Conservation (phyloP, 2,329 filamentous ascomycete species). For the Diaporthe vaccinii region DNA sequence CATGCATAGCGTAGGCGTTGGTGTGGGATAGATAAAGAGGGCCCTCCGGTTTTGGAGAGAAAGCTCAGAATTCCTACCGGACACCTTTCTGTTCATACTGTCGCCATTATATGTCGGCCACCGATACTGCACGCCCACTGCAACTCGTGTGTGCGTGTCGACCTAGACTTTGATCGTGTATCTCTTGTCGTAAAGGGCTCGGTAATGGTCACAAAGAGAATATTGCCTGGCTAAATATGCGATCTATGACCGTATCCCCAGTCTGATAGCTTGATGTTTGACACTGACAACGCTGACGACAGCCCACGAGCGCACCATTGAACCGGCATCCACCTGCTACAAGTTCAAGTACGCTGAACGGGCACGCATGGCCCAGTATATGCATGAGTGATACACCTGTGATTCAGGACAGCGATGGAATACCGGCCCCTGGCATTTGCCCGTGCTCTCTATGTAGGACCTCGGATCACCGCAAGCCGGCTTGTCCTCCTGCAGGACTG, state of each 20-base stretch:
- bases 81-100: not conserved
- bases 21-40: not conserved
- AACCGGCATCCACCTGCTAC: not conserved
- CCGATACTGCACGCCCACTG: no score
- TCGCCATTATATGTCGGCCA: not conserved
- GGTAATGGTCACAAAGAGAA: no score
- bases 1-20: constrained; percentile 2
- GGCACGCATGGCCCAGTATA: no score
- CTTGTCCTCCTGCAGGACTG: no score
- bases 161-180: not conserved
- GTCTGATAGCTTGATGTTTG: no score
- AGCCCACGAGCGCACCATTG: not conserved
- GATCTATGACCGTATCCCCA: not conserved
- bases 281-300: no score
- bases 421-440: not conserved
- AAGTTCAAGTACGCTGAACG: not conserved
- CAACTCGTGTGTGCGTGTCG: not conserved
- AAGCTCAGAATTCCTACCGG: not conserved
- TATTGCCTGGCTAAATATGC: no score
- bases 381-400: not conserved
- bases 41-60: not conserved
- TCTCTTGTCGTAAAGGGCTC: not conserved
- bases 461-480: not conserved
- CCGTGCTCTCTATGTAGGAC: not conserved
- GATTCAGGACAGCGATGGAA: not conserved